phyloP scores from a whole-genome alignment of 2,329 filamentous ascomycete species.

The Penicillium sp. region DNA sequence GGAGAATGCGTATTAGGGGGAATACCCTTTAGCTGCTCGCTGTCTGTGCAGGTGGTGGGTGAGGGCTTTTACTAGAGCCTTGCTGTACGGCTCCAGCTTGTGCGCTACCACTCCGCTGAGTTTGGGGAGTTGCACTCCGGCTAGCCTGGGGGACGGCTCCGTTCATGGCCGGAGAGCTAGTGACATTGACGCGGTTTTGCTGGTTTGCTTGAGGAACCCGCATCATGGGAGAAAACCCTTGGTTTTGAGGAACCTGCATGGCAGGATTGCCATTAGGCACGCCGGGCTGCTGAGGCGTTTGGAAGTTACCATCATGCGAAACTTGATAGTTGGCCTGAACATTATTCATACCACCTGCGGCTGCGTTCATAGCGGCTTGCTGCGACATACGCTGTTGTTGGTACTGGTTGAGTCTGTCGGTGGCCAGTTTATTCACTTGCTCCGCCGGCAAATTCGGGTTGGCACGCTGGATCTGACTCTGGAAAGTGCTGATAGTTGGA shows the following conservation, averaged over 20 bases:
- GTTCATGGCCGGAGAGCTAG: slow-evolving; percentile 50
- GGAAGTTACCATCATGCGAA: slow-evolving; percentile 44
- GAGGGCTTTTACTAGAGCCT: slow-evolving; percentile 47
- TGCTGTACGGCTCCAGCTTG: slow-evolving; percentile 43
- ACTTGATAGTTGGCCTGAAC: slow-evolving; percentile 47
- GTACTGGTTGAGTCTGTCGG: slow-evolving; percentile 53
- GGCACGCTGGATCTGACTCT: slow-evolving; percentile 56
- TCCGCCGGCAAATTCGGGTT: slow-evolving; percentile 58
- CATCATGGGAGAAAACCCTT: slow-evolving; percentile 59
- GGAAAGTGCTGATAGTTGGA: slow-evolving; percentile 58
- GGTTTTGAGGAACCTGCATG: slow-evolving; percentile 53
- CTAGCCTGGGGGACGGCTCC: slow-evolving; percentile 47
- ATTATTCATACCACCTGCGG: slow-evolving; percentile 50
- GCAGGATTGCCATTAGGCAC: slow-evolving; percentile 39
- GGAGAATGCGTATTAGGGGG: not conserved
- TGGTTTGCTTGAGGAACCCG: slow-evolving; percentile 54
- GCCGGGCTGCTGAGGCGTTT: slow-evolving; percentile 35
- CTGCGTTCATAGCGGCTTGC: slow-evolving; percentile 55
- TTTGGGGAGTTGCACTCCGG: slow-evolving; percentile 52
- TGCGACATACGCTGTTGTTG: slow-evolving; percentile 56
- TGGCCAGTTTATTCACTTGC: slow-evolving; percentile 58
- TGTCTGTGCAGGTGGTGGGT: slow-evolving; percentile 46
- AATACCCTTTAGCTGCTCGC: slow-evolving; percentile 37
- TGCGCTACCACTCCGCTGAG: slow-evolving; percentile 49
- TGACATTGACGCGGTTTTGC: slow-evolving; percentile 44